Evolutionary conservation across 2,329 filamentous ascomycete genomes (phyloP).

Genomic region (Pestalotiopsis sp.): DNA sequence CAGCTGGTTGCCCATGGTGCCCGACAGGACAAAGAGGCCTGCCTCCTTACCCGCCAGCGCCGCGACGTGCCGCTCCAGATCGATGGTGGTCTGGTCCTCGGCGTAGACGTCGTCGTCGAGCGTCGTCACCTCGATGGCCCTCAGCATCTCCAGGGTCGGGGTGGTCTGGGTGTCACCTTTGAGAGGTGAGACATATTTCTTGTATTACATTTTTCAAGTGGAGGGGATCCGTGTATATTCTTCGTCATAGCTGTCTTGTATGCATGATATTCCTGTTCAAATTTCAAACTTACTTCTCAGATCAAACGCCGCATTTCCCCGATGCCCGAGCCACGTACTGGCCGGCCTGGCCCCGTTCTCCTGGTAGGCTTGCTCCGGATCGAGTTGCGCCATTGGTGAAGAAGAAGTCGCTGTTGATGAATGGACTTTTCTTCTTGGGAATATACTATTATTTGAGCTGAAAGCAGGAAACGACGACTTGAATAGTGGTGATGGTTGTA

Average conservation of each 20-base stretch:
- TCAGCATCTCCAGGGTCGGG: constrained; percentile 71
- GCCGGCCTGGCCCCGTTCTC: constrained; percentile 10
- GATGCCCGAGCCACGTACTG: constrained; percentile 31
- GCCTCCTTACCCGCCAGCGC: constrained; percentile 67
- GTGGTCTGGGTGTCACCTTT: constrained; percentile 70
- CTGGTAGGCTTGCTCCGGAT: constrained; percentile 11
- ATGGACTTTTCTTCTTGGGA: not conserved
- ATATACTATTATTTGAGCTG: not conserved
- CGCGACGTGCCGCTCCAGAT: constrained; percentile 69
- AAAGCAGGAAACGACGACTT: not conserved
- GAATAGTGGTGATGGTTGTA: not conserved
- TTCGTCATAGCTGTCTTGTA: no score
- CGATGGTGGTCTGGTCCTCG: constrained; percentile 71
- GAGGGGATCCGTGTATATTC: no score
- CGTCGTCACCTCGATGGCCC: constrained; percentile 68
- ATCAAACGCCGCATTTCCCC: constrained; percentile 34
- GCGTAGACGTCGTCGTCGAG: constrained; percentile 78
- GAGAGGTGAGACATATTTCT: not conserved
- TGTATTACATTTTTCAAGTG: not conserved
- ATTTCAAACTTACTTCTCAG: constrained; percentile 29
- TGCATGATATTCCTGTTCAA: not conserved
- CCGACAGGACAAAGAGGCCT: constrained; percentile 72
- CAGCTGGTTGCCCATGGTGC: constrained; percentile 84
- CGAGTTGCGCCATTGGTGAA: not conserved
- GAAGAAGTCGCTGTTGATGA: not conserved